Percentiles rank a stretch among this genome's conserved stretches.
These are phyloP conservation scores for Fusarium kyushuense DNA, from an alignment of 2,329 filamentous ascomycete genomes.

Conservation along the genomic window DNA sequence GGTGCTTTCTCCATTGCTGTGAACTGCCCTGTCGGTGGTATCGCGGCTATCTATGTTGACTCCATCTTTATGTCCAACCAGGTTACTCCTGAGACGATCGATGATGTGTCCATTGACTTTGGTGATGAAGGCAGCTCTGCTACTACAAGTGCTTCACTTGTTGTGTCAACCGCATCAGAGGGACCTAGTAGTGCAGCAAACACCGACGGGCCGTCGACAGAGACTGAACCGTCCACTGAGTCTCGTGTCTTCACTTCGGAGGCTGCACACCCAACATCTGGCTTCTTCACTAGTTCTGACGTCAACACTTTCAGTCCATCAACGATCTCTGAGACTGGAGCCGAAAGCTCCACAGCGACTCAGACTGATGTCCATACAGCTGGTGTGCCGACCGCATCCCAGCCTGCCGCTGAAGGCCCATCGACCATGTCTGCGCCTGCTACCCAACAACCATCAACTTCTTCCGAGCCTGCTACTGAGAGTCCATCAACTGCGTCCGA, in stretches of 20 bases:
- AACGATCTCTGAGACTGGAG: not conserved
- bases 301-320: not conserved
- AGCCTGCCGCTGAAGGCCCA: not conserved
- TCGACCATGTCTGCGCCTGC: not conserved
- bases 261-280: not conserved
- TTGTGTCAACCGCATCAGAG: rapidly evolving
- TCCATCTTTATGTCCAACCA: slow-evolving; percentile 42
- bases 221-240: not conserved
- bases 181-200: rapidly evolving
- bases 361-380: not conserved
- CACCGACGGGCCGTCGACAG: not conserved
- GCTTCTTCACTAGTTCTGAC: not conserved
- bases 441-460: not conserved
- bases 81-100: slow-evolving; percentile 34
- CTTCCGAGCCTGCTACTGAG: not conserved
- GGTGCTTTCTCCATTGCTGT: slow-evolving; percentile 10
- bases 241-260: not conserved
- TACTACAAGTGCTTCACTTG: rapidly evolving
- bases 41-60: slow-evolving; percentile 25
- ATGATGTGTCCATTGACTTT: slow-evolving; percentile 23
- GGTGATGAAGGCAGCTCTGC: not conserved
- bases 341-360: rapidly evolving
- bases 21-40: slow-evolving; percentile 7
- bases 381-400: not conserved
- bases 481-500: too few relatives aligned